Base-by-base conservation (phyloP, 768 basidiomycete genomes). In the Macrolepiota dolichaula region DNA sequence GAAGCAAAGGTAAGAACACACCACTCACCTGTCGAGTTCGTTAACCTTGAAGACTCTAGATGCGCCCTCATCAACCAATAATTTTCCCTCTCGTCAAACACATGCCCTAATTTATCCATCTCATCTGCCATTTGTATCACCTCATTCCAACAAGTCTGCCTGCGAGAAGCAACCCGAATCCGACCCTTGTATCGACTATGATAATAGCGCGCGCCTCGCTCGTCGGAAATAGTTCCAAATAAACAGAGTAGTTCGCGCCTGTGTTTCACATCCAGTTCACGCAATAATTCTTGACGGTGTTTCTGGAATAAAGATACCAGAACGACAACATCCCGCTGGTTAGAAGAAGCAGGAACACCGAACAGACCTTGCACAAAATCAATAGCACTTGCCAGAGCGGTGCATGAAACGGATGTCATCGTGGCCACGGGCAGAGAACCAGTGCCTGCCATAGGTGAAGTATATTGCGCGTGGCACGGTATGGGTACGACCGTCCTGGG, bases 51-150 rank as follows among this genome's bases (percentile, higher is more conserved):
- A 15, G 49, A 46, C 15, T 58, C 63, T 38, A 68, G 22, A 38
- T 50, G 54, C n/a, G 66, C 64, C 47, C 53, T 79, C 81, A 89
- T 82, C 51, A 83, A 67, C 87, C 87, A 89, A 69, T 83, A 89
- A 51, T 77, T 76, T 67, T 89, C 86, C n/a, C 78, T 74, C 32
- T 73, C 70, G 15, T 66, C 69, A 44, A 81, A 66, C 9, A 61
- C 15, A 59, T 74, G 68, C 38, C 71, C 73, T n/a, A 72, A 60
- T 37, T 63, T 59, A 38, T 68, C 64, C 69, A 86, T 87, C 66
- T 81, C 79, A 37, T 67, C 70, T 9, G 75, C 76, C 11, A 88
- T 65, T 55, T 76, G 72, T 49, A 77, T 51, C 11, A 87, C 69
- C 53, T 85, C 76, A 15, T 73, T 42, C 87, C 86, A 88, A 66